Evolutionary conservation across 306 rosid species (phyloP).

Genomic region (Quercus parvula): DNA sequence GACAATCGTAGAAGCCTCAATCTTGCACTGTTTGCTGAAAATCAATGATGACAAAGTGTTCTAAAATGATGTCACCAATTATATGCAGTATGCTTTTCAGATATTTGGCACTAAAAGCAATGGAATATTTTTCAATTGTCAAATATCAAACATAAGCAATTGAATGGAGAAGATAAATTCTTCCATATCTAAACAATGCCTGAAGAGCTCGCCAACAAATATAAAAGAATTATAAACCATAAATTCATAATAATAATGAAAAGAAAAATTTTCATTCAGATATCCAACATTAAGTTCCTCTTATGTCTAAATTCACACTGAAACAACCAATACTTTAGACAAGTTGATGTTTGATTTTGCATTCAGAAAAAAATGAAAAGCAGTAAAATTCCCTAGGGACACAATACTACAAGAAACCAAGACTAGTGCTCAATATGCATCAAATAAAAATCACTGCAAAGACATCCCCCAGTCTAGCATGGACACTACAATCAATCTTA

Average conservation of each 20-base stretch:
- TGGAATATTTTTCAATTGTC: neutral
- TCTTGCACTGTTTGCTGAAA: constrained; percentile 78
- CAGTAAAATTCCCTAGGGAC: neutral
- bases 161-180: neutral
- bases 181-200: neutral
- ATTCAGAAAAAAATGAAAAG: neutral
- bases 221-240: neutral
- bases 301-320: neutral
- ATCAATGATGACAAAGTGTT: constrained; percentile 23
- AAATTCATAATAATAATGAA: neutral
- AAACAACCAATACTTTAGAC: neutral
- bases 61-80: constrained; percentile 2
- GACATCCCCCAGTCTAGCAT: neutral
- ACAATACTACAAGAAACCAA: neutral
- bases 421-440: neutral
- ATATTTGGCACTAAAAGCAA: constrained; percentile 4
- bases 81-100: neutral
- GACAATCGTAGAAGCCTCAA: constrained; percentile 77
- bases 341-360: neutral
- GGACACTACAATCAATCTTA: neutral
- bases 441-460: neutral
- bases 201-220: neutral
- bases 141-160: neutral
- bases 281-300: neutral
- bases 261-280: neutral